These are phyloP conservation scores for Ustilago crameri DNA, from an alignment of 1,284 basidiomycete species.

Conservation along the genomic window DNA sequence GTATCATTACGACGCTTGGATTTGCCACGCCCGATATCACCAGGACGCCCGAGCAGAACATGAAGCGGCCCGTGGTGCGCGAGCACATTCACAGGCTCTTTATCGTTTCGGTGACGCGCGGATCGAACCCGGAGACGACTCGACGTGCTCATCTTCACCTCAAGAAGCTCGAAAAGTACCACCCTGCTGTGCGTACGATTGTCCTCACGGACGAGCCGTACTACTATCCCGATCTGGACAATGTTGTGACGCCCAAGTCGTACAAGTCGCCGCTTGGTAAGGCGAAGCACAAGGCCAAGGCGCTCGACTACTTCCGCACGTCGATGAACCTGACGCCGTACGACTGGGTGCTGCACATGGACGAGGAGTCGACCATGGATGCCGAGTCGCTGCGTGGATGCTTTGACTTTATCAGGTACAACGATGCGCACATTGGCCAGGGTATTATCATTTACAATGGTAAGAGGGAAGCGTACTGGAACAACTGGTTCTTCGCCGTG, in stretches of 20 bases:
- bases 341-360: slow-evolving; percentile 70
- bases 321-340: slow-evolving; percentile 69
- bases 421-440: slow-evolving; percentile 70
- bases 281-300: slow-evolving; percentile 70
- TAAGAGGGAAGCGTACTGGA: slow-evolving; percentile 68
- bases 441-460: slow-evolving; percentile 70
- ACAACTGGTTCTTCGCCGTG: slow-evolving; percentile 70
- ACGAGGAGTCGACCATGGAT: slow-evolving; percentile 70
- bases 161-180: slow-evolving; percentile 69
- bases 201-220: slow-evolving; percentile 70
- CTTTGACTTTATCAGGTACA: slow-evolving; percentile 69
- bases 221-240: slow-evolving; percentile 69
- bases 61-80: slow-evolving; percentile 68
- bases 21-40: slow-evolving; percentile 67
- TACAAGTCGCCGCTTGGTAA: slow-evolving; percentile 69
- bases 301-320: slow-evolving; percentile 70
- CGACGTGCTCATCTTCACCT: slow-evolving; percentile 69
- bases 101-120: slow-evolving; percentile 69
- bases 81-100: slow-evolving; percentile 70
- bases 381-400: slow-evolving; percentile 69
- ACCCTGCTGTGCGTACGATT: slow-evolving; percentile 69
- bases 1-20: slow-evolving; percentile 68
- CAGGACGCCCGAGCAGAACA: slow-evolving; percentile 65
- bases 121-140: slow-evolving; percentile 69
- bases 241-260: slow-evolving; percentile 69